Evolutionary conservation across 192 early-diverging fungal species (phyloP), one percentile per base, ranked within the genome.

Genomic region (Entrophospora sp.): DNA sequence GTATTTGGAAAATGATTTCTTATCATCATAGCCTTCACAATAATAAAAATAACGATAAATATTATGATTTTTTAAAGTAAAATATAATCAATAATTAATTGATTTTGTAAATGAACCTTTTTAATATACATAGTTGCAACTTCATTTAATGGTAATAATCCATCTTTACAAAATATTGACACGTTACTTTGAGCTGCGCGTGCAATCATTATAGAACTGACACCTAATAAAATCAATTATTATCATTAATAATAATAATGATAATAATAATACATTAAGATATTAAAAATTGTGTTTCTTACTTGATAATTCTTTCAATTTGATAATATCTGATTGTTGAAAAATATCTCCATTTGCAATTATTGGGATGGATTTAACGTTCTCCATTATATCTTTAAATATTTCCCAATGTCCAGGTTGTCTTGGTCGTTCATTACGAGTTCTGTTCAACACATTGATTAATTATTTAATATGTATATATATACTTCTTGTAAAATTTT

Each of bases 271-370:
- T 14, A 5, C n/a, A n/a, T n/a, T n/a, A n/a, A 43, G 10, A 5
- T 49, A 14, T 20, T 13, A 3, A 14, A 6, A 53, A 25, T 52
- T 20, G 12, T 18, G 0, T 10, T 13, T 51, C 64, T 68, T 72
- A 83, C 81, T 75, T 48, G 87, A 80, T 0, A 77, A 52, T n/a
- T 83, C 75, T 56, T 79, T 84, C 7, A 89, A 75, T 57, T 73
- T 73, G 27, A 75, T 66, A 49, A 90, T 75, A 66, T 95, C 88
- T 1, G 70, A 74, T 34, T 77, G 79, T 31, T 78, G 66, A 52
- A 78, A 89, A 5, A 96, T 71, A 74, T 98, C 96, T 9, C 96
- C 96, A 74, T 98, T 98, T 0, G 91, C 91, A 59, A 96, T 90
- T 32, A 98, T 78, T 12, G 91, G 90, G 32, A 91, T 82, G 0